Conservation (phyloP, 805 yeast species). For the Candida xyloterini region DNA sequence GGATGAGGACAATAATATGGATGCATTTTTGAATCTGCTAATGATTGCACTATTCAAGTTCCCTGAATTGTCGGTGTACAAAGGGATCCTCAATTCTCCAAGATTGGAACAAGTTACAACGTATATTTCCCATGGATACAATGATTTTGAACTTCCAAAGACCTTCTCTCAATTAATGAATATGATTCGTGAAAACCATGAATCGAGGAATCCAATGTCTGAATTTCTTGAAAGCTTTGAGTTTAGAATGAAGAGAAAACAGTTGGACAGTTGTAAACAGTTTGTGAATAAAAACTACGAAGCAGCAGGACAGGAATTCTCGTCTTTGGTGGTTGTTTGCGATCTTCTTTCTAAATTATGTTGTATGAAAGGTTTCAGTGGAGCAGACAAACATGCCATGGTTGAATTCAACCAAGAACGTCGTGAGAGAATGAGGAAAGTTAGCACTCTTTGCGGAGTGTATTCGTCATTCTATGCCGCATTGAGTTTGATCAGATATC, state of each 20-base stretch:
- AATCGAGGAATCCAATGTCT: slow-evolving; percentile 2
- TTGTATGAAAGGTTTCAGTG: slow-evolving; percentile 13
- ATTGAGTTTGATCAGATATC: slow-evolving; percentile 2
- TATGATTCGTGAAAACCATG: slow-evolving; percentile 6
- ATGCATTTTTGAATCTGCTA: slow-evolving; percentile 7
- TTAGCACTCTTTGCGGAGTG: slow-evolving; percentile 10
- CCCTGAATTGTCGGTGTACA: slow-evolving; percentile 13
- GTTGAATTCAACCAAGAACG: slow-evolving; percentile 3
- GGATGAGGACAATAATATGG: slow-evolving; percentile 1
- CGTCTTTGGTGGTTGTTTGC: slow-evolving; percentile 7
- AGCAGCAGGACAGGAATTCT: slow-evolving; percentile 1
- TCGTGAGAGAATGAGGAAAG: slow-evolving; percentile 3
- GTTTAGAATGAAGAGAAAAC: slow-evolving; percentile 7
- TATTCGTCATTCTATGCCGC: slow-evolving; percentile 12
- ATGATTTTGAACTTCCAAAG: slow-evolving; percentile 9
- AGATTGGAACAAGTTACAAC: slow-evolving; percentile 13
- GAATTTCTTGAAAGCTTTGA: slow-evolving; percentile 12
- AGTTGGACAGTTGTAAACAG: slow-evolving; percentile 8
- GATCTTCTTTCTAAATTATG: slow-evolving; percentile 12
- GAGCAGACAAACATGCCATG: slow-evolving; percentile 10
- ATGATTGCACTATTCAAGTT: slow-evolving; percentile 11
- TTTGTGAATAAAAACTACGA: slow-evolving; percentile 9
- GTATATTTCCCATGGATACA: slow-evolving; percentile 7
- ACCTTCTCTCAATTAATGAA: slow-evolving; percentile 7
- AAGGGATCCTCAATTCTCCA: slow-evolving; percentile 9